These are phyloP conservation scores for Quillaja saponaria DNA, from an alignment of 306 rosid species.

Conservation along the genomic window DNA sequence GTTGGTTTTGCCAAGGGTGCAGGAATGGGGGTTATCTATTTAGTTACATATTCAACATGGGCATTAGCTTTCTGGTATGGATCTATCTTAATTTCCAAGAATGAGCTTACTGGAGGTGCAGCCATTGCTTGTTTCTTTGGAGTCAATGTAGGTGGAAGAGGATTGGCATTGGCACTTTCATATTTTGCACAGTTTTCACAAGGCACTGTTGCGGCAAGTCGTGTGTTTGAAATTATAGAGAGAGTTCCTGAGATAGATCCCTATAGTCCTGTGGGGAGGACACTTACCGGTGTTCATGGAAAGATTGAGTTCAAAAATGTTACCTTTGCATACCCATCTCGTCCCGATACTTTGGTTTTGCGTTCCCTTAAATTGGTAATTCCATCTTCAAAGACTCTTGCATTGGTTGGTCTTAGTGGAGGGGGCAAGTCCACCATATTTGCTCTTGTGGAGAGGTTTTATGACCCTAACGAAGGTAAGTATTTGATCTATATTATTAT, in stretches of 20 bases:
- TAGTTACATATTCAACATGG: constrained; percentile 86
- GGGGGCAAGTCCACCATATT: constrained; percentile 90
- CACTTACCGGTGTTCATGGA: constrained; percentile 53
- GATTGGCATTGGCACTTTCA: constrained; percentile 81
- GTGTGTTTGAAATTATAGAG: constrained; percentile 71
- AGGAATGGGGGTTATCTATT: constrained; percentile 80
- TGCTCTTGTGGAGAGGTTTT: constrained; percentile 88
- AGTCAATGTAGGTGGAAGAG: constrained; percentile 90
- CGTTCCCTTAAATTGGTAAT: constrained; percentile 59
- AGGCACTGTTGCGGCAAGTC: constrained; percentile 86
- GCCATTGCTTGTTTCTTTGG: constrained; percentile 95
- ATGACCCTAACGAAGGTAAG: constrained; percentile 72
- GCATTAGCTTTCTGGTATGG: constrained; percentile 96
- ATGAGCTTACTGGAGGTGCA: constrained; percentile 67
- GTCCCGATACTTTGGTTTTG: constrained; percentile 61
- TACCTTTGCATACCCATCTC: constrained; percentile 74
- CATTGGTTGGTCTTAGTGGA: constrained; percentile 89
- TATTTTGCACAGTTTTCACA: constrained; percentile 85
- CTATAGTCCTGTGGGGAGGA: constrained; percentile 59
- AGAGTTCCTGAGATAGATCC: constrained; percentile 87
- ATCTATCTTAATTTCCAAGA: constrained; percentile 49
- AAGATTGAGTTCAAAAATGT: constrained; percentile 72
- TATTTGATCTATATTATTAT: constrained; percentile 4
- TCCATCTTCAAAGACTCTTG: constrained; percentile 69
- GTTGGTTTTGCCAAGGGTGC: constrained; percentile 85